phyloP scores from a whole-genome alignment of 1,284 basidiomycete genomes.

The Schizopora paradoxa region DNA sequence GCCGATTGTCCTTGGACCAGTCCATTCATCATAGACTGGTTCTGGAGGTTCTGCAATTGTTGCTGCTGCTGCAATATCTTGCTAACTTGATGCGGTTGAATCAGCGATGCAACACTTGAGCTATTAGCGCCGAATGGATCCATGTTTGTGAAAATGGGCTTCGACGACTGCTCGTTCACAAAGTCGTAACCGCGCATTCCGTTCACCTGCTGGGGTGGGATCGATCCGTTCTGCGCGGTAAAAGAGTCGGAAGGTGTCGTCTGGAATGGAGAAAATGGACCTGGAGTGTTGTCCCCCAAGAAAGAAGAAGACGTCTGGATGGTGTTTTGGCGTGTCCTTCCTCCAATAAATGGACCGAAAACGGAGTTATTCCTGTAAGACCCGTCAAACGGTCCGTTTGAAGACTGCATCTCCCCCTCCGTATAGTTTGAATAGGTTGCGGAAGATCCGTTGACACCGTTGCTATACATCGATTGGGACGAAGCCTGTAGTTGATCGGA shows the following conservation, averaged over 20 bases:
- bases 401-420: slow-evolving; percentile 36
- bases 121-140: slow-evolving; percentile 15
- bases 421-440: slow-evolving; percentile 34
- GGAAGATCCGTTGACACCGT: slow-evolving; percentile 31
- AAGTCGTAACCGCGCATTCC: slow-evolving; percentile 14
- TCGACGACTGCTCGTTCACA: slow-evolving; percentile 14
- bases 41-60: slow-evolving; percentile 16
- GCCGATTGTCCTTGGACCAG: slow-evolving; percentile 28
- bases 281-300: slow-evolving; percentile 6
- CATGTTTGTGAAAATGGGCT: slow-evolving; percentile 14
- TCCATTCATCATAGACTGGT: slow-evolving; percentile 33
- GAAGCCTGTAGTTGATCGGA: slow-evolving; percentile 33
- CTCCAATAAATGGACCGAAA: slow-evolving; percentile 29
- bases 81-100: slow-evolving; percentile 19
- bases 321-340: slow-evolving; percentile 20
- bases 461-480: slow-evolving; percentile 44
- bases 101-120: slow-evolving; percentile 20
- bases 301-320: slow-evolving; percentile 9
- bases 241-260: too few relatives aligned
- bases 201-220: not conserved
- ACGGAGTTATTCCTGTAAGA: slow-evolving; percentile 31
- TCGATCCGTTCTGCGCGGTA: too few relatives aligned
- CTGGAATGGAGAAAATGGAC: too few relatives aligned
- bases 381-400: slow-evolving; percentile 21
- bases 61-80: slow-evolving; percentile 15